Conservation (phyloP, 129 eudicot species). For the Ambrosia trifida region DNA sequence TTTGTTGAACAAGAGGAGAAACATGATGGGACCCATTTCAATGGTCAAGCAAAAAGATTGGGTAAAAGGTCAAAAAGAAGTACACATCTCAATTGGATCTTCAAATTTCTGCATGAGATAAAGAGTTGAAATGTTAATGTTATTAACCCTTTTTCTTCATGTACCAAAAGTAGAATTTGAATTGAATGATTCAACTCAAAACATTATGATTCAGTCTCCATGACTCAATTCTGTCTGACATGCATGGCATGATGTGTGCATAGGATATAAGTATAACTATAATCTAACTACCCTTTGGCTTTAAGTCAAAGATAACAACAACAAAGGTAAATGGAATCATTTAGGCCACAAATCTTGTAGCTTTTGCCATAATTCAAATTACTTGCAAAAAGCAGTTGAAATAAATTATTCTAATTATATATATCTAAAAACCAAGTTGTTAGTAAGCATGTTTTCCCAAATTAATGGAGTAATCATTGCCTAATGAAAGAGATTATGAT, state of each 20-base stretch:
- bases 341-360: constrained; percentile 41
- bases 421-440: constrained; percentile 21
- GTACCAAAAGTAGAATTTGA: constrained; percentile 21
- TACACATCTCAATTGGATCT: constrained; percentile 18
- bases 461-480: constrained; percentile 35
- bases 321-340: constrained; percentile 41
- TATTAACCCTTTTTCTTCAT: constrained; percentile 30
- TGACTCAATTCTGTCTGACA: constrained; percentile 45
- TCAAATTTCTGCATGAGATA: constrained; percentile 13
- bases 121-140: constrained; percentile 13
- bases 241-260: constrained; percentile 43
- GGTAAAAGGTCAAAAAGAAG: constrained; percentile 21
- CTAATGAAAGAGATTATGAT: constrained; percentile 29
- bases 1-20: constrained; percentile 6
- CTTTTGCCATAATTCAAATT: constrained; percentile 42
- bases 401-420: constrained; percentile 21
- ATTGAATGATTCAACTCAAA: constrained; percentile 30
- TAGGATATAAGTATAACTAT: constrained; percentile 24
- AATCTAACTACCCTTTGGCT: constrained; percentile 51
- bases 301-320: constrained; percentile 51
- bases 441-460: constrained; percentile 37
- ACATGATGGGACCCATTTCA: constrained; percentile 27
- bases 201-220: constrained; percentile 42
- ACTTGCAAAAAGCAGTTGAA: constrained; percentile 35
- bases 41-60: constrained; percentile 22